A percentile compares a stretch with the other conserved stretches of the same genome.
These are phyloP conservation scores for Leccinum subrobustum DNA, from an alignment of 1,284 basidiomycete species.

Conservation along the genomic window DNA sequence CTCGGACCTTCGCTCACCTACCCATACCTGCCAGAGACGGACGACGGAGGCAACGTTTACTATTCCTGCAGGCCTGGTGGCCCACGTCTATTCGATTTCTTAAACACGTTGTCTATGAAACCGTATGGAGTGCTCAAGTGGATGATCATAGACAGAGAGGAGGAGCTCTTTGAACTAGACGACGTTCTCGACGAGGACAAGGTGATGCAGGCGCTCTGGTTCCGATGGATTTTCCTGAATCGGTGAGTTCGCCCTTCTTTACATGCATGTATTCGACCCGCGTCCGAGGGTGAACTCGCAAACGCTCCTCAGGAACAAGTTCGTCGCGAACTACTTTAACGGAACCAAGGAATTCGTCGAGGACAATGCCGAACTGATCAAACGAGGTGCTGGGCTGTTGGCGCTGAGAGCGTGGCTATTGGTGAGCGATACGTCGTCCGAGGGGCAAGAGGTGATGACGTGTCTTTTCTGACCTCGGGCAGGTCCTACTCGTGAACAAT, in stretches of 20 bases:
- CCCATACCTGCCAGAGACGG: slow-evolving; percentile 52
- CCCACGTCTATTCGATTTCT: slow-evolving; percentile 58
- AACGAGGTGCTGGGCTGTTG: slow-evolving; percentile 63
- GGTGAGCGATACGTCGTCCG: slow-evolving; percentile 37
- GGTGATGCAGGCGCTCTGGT: slow-evolving; percentile 74
- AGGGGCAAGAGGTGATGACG: not conserved
- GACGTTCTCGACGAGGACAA: slow-evolving; percentile 71
- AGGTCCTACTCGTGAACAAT: slow-evolving; percentile 48
- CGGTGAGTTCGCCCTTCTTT: slow-evolving; percentile 38
- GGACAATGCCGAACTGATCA: slow-evolving; percentile 62
- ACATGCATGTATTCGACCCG: not conserved
- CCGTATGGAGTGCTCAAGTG: slow-evolving; percentile 63
- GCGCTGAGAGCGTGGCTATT: slow-evolving; percentile 62
- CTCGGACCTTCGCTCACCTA: slow-evolving; percentile 51
- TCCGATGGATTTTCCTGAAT: slow-evolving; percentile 66
- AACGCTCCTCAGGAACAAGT: slow-evolving; percentile 39
- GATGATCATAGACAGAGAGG: slow-evolving; percentile 66
- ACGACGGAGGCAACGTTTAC: slow-evolving; percentile 43
- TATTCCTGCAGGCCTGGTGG: slow-evolving; percentile 68
- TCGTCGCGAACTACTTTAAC: slow-evolving; percentile 53
- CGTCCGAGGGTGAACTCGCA: not conserved
- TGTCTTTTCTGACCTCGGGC: not conserved
- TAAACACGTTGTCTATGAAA: slow-evolving; percentile 56
- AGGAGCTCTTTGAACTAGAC: slow-evolving; percentile 67
- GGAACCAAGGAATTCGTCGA: slow-evolving; percentile 55